Evolutionary conservation across 345 rosid genomes (phyloP).

Genomic region (Raphanus raphanistrum): DNA sequence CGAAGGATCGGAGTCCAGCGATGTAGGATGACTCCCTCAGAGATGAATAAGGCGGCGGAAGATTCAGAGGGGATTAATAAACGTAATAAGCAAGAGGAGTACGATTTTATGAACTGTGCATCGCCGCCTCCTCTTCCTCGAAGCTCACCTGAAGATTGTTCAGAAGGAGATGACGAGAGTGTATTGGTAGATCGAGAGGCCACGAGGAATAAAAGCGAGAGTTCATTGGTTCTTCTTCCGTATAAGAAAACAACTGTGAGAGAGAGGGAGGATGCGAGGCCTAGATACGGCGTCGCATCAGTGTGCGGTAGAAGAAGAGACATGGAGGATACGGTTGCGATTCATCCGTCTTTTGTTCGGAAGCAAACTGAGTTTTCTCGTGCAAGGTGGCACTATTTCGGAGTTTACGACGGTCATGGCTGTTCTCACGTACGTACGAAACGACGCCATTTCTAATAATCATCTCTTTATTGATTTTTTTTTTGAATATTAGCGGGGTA

Average conservation of each 20-base stretch:
- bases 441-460: conserved; percentile 12
- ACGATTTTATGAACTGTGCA: conserved; percentile 12
- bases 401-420: conserved; percentile 78
- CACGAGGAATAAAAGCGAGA: not conserved
- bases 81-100: conserved; percentile 44
- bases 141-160: conserved; percentile 32
- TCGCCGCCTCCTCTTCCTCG: conserved; percentile 22
- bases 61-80: conserved; percentile 37
- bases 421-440: conserved; percentile 76
- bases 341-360: conserved; percentile 51
- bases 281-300: conserved; percentile 68
- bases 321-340: conserved; percentile 82
- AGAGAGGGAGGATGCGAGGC: conserved; percentile 30
- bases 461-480: too few species aligned
- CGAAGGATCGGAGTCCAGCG: conserved; percentile 66
- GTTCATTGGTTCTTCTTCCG: not conserved
- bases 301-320: conserved; percentile 84
- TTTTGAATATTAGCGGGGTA: too few species aligned
- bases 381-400: conserved; percentile 58
- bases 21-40: conserved; percentile 46
- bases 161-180: not conserved
- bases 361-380: conserved; percentile 24
- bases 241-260: not conserved
- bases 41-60: not conserved
- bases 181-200: not conserved